Evolutionary conservation across 2,329 filamentous ascomycete genomes (phyloP).

Genomic region (Calonectria hawksworthii): DNA sequence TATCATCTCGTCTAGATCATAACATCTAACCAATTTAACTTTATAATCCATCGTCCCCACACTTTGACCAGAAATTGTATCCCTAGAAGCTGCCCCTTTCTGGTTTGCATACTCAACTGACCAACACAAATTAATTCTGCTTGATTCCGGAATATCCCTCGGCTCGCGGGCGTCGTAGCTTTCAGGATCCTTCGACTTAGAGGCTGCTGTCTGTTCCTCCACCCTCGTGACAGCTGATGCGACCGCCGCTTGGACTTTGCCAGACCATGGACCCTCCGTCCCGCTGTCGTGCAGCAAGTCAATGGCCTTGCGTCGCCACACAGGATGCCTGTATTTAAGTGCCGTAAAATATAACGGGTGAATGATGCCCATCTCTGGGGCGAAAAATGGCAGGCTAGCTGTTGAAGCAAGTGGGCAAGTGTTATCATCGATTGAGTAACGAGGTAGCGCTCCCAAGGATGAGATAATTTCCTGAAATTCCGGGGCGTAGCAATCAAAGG

Average conservation of each 20-base stretch:
- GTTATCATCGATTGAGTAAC: fast-evolving
- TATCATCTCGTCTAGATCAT: slow-evolving; percentile 20
- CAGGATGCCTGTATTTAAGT: slow-evolving; percentile 30
- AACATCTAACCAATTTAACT: slow-evolving; percentile 5
- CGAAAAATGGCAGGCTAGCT: slow-evolving; percentile 18
- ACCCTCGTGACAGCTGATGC: slow-evolving; percentile 13
- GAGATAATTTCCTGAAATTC: slow-evolving; percentile 39
- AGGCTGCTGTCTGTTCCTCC: slow-evolving; percentile 22
- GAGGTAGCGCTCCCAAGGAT: background rate
- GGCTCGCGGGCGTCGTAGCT: background rate
- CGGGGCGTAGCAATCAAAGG: slow-evolving; percentile 30
- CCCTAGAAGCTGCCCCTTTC: background rate
- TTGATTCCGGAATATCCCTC: slow-evolving; percentile 1
- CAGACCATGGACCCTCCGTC: slow-evolving; percentile 37
- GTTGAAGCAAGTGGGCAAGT: fast-evolving
- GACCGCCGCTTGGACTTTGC: slow-evolving; percentile 23
- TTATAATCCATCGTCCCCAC: background rate
- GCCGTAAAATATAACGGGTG: slow-evolving; percentile 33
- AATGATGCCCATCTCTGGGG: slow-evolving; percentile 36
- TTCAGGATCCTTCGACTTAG: background rate
- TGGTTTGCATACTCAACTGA: background rate
- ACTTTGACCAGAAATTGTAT: background rate
- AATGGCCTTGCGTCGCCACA: slow-evolving; percentile 34
- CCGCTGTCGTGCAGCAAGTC: slow-evolving; percentile 19
- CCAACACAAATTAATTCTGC: slow-evolving; percentile 8